phyloP scores from a whole-genome alignment of 2,329 filamentous ascomycete species.

The Sodiomyces alkalinus region DNA sequence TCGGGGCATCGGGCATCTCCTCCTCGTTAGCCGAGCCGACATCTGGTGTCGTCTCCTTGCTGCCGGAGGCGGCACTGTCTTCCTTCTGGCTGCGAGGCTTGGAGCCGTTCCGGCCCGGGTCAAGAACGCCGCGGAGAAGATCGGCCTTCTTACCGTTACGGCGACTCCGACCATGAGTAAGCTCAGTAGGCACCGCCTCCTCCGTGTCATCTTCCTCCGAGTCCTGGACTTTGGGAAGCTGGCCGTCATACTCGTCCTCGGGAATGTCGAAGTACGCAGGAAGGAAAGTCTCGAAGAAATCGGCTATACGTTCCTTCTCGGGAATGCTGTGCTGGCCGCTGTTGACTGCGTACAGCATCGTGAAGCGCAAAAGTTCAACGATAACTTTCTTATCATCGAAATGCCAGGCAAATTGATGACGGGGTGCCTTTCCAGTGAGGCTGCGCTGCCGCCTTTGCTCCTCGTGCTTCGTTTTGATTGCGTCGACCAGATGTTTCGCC shows the following conservation, averaged over 20 bases:
- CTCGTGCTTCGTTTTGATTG: conserved; percentile 85
- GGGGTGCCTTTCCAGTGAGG: conserved; percentile 43
- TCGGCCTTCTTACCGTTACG: conserved; percentile 66
- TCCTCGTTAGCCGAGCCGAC: conserved; percentile 64
- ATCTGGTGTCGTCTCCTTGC: conserved; percentile 82
- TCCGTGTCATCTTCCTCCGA: conserved; percentile 67
- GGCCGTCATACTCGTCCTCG: conserved; percentile 51
- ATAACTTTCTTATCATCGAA: conserved; percentile 60
- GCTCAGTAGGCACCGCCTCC: conserved; percentile 54
- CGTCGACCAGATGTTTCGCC: conserved; percentile 75
- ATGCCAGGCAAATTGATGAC: conserved; percentile 60
- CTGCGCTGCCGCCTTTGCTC: conserved; percentile 65
- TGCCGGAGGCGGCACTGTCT: conserved; percentile 60
- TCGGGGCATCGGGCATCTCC: conserved; percentile 48
- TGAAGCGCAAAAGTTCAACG: conserved; percentile 43
- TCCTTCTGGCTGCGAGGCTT: conserved; percentile 60
- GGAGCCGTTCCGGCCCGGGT: conserved; percentile 58
- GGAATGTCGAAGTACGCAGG: conserved; percentile 63
- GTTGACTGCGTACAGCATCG: conserved; percentile 49
- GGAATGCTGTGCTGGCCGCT: conserved; percentile 56
- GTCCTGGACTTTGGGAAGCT: conserved; percentile 52
- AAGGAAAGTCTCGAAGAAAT: conserved; percentile 65
- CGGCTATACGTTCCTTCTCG: conserved; percentile 58
- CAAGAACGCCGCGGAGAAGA: conserved; percentile 73
- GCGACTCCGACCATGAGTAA: conserved; percentile 51